Conservation (phyloP, 73 alveolate species). For the Tetrahymena borealis region DNA sequence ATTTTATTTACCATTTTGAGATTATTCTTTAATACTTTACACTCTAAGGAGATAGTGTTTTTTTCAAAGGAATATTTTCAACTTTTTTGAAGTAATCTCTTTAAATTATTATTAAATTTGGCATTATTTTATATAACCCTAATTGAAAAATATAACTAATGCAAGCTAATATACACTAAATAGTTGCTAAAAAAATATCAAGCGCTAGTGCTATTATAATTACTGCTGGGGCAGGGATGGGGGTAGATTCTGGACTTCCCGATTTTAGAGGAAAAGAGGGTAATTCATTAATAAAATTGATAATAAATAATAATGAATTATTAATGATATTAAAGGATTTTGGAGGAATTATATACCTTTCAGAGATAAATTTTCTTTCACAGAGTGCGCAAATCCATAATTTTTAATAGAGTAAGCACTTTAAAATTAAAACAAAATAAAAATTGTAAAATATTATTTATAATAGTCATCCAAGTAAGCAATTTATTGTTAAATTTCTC, state of each 20-base stretch:
- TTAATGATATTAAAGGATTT: constrained; percentile 14
- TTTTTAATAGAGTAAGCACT: constrained; percentile 44
- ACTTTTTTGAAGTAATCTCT: too few relatives aligned
- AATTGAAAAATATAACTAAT: background rate
- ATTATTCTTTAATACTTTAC: too few relatives aligned
- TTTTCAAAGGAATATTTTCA: too few relatives aligned
- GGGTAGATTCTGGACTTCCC: constrained; percentile 70
- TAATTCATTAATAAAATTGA: background rate
- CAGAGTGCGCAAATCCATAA: constrained; percentile 50
- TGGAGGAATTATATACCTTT: constrained; percentile 26
- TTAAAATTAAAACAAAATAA: background rate
- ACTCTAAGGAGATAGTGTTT: too few relatives aligned
- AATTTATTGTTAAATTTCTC: background rate
- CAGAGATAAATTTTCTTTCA: constrained; percentile 24
- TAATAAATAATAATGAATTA: too few relatives aligned
- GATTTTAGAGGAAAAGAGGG: constrained; percentile 57
- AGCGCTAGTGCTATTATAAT: constrained; percentile 9
- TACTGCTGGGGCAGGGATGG: constrained; percentile 78
- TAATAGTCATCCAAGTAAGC: background rate
- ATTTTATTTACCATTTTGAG: too few relatives aligned
- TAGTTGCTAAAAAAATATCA: background rate
- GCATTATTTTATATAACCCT: too few relatives aligned
- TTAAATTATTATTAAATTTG: too few relatives aligned
- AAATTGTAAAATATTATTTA: background rate
- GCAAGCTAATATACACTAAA: background rate